A percentile compares a stretch with the other conserved stretches of the same genome.
Conservation (phyloP, 2,329 filamentous ascomycete genomes). For the Ophiobolus disseminans region DNA sequence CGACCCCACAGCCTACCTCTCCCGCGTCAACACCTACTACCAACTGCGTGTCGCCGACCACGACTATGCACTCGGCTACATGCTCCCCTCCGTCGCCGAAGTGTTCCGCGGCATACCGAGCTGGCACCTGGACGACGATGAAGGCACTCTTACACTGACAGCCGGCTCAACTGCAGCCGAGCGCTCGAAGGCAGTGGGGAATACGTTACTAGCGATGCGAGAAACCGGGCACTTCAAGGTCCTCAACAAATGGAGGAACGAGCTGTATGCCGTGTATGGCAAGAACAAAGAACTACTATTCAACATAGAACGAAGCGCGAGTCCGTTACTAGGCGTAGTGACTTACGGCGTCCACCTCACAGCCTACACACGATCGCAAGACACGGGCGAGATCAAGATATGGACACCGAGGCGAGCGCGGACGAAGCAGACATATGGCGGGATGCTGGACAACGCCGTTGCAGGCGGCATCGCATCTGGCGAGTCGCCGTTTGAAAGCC, state of each 20-base stretch:
- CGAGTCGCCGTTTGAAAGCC: conserved; percentile 79
- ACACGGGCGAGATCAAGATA: conserved; percentile 69
- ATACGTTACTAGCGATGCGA: conserved; percentile 72
- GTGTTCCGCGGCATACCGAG: conserved; percentile 62
- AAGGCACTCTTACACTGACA: conserved; percentile 70
- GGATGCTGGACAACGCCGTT: conserved; percentile 95
- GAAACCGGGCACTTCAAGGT: conserved; percentile 75
- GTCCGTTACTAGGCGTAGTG: conserved; percentile 53
- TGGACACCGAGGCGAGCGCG: conserved; percentile 83
- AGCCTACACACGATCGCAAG: conserved; percentile 45
- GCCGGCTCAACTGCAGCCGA: conserved; percentile 65
- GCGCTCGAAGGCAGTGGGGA: conserved; percentile 65
- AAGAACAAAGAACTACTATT: conserved; percentile 50
- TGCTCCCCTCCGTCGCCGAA: conserved; percentile 67
- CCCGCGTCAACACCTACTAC: conserved; percentile 63
- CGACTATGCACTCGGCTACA: conserved; percentile 66
- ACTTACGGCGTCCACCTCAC: conserved; percentile 54
- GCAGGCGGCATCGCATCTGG: conserved; percentile 84
- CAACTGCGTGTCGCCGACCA: conserved; percentile 72
- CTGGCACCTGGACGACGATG: conserved; percentile 66
- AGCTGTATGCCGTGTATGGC: conserved; percentile 53
- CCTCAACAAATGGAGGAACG: conserved; percentile 59
- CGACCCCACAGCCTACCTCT: conserved; percentile 63
- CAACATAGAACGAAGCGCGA: conserved; percentile 52
- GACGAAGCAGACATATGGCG: conserved; percentile 83